Evolutionary conservation across 192 early-diverging fungal genomes (phyloP), one percentile per base, ranked within the genome.

Genomic region (Backusella luteola): DNA sequence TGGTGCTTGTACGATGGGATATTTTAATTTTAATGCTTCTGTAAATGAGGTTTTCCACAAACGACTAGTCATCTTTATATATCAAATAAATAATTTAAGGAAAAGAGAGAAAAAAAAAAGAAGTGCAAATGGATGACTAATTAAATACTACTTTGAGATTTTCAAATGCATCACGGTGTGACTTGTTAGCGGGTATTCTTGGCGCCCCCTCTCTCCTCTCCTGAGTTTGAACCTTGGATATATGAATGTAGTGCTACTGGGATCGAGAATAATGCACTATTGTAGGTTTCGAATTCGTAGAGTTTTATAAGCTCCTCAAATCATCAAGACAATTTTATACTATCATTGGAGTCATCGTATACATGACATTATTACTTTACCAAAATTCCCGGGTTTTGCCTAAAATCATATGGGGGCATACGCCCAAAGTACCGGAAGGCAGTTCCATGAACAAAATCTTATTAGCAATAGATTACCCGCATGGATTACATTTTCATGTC

Each of bases 1-100:
- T 4, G 80, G 80, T 70, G 76, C 80, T 42, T 73, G 67, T 12
- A 81, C 39, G 23, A 81, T 71, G 5, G 80, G 80, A 26, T 74
- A 81, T 17, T 69, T 42, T 9, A 81, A 12, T 17, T 75, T 74
- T 11, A 81, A 36, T 23, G 67, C 72, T 26, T 73, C 34, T 19
- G 80, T 66, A 19, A 81, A 23, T 17, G 74, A 19, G 34, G 79
- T 77, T 29, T 52, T 29, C 38, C 56, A 63, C 56, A 63, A 63
- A 63, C 59, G 14, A 59, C 74, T 67, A 11, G 66, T n/a, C 73
- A 74, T 74, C 4, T 34, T 38, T 71, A 12, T 32, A 29, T 29
- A 29, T 29, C 29, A 29, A 29, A 12, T 59, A 59, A 59, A 26
- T 59, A 59, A 26, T 59, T 59, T 5, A 49, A 49, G 19, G 12